Percentiles rank a stretch among this genome's conserved stretches.
Conservation (phyloP, 1,284 basidiomycete species). For the Rhodotorula sp. region DNA sequence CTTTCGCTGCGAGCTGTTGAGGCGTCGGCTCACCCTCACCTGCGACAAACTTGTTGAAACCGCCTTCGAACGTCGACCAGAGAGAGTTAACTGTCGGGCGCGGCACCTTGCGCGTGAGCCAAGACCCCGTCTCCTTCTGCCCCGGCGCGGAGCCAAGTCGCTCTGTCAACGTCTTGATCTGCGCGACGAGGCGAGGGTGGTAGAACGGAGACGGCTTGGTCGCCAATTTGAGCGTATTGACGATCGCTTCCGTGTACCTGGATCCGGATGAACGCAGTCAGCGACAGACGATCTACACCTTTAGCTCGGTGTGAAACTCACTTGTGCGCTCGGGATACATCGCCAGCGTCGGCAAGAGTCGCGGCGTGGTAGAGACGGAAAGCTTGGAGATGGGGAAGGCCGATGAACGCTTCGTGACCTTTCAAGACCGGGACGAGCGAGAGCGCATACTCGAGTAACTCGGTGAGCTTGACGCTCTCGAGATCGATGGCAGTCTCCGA, state of each 20-base stretch:
- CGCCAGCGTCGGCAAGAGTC: slow-evolving; percentile 59
- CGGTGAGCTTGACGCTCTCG: slow-evolving; percentile 81
- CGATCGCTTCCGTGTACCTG: slow-evolving; percentile 93
- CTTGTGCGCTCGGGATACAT: slow-evolving; percentile 47
- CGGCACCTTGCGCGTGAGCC: slow-evolving; percentile 75
- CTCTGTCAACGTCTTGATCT: slow-evolving; percentile 76
- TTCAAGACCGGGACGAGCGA: slow-evolving; percentile 65
- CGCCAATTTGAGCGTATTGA: slow-evolving; percentile 58
- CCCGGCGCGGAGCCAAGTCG: slow-evolving; percentile 71
- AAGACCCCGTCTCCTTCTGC: slow-evolving; percentile 67
- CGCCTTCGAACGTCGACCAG: slow-evolving; percentile 89
- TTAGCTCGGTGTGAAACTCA: slow-evolving; percentile 14
- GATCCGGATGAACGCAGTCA: not conserved
- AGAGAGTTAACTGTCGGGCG: slow-evolving; percentile 86
- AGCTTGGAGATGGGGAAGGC: slow-evolving; percentile 81
- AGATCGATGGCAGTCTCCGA: slow-evolving; percentile 62
- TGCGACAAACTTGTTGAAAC: slow-evolving; percentile 92
- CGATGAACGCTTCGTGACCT: slow-evolving; percentile 79
- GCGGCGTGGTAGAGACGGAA: slow-evolving; percentile 81
- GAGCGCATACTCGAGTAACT: slow-evolving; percentile 88
- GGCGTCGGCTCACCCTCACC: slow-evolving; percentile 64
- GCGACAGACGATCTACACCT: not conserved
- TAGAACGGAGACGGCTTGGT: slow-evolving; percentile 66
- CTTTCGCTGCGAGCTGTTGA: slow-evolving; percentile 39
- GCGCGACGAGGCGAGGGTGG: slow-evolving; percentile 66